These are phyloP conservation scores for Cytidiella melzeri DNA, from an alignment of 768 basidiomycete genomes.

Conservation along the genomic window DNA sequence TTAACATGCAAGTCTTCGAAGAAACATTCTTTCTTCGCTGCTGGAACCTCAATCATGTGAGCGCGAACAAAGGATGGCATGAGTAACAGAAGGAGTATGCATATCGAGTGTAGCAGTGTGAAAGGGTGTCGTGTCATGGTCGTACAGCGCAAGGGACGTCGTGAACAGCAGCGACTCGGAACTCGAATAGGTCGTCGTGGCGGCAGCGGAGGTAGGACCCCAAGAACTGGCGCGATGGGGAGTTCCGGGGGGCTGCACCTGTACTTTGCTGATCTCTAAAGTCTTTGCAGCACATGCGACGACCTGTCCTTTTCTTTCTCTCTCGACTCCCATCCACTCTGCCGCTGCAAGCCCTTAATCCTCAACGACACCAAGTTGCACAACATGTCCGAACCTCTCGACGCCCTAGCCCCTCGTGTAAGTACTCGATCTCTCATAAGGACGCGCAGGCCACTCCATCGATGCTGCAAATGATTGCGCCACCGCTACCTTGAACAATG, in stretches of 20 bases:
- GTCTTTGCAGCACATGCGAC: conserved; percentile 14
- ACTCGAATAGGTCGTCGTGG: too few species aligned
- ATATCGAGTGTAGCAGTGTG: conserved; percentile 34
- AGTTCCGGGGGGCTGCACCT: conserved; percentile 3
- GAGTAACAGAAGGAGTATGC: conserved; percentile 33
- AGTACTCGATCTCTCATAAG: conserved; percentile 23
- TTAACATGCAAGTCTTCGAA: conserved; percentile 90
- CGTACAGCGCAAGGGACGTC: conserved; percentile 9
- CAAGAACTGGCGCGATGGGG: background rate
- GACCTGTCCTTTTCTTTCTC: conserved; percentile 13
- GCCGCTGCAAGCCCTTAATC: conserved; percentile 7
- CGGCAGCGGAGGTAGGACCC: too few species aligned
- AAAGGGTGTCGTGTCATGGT: conserved; percentile 34
- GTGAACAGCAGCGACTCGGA: background rate
- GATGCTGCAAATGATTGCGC: conserved; percentile 19
- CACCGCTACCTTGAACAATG: conserved; percentile 16
- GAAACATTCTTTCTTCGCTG: conserved; percentile 89
- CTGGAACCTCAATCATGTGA: conserved; percentile 69
- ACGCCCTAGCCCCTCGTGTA: conserved; percentile 70
- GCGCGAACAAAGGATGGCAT: conserved; percentile 37
- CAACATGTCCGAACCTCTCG: conserved; percentile 27
- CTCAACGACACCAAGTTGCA: conserved; percentile 1
- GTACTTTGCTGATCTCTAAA: conserved; percentile 9
- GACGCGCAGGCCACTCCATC: conserved; percentile 3
- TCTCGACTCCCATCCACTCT: conserved; percentile 9